Percentiles rank a stretch among this genome's conserved stretches.
Conservation (phyloP, 805 yeast species). For the Pichia nakasei region DNA sequence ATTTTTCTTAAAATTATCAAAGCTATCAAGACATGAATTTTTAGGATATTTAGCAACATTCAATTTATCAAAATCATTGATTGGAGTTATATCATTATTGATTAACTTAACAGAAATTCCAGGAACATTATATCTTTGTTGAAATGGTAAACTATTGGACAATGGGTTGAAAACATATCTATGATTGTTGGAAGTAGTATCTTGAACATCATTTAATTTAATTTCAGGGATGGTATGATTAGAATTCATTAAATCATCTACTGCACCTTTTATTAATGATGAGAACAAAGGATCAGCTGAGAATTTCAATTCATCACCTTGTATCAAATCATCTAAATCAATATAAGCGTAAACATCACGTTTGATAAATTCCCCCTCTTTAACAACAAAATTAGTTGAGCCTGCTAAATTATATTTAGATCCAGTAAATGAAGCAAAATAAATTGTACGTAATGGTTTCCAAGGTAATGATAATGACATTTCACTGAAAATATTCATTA, state of each 20-base stretch:
- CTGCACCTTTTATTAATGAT: constrained; percentile 34
- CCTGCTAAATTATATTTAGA: constrained; percentile 77
- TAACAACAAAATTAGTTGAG: constrained; percentile 66
- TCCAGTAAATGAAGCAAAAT: constrained; percentile 80
- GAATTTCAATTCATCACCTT: constrained; percentile 43
- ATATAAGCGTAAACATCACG: constrained; percentile 61
- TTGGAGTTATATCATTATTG: constrained; percentile 1
- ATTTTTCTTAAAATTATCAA: constrained; percentile 40
- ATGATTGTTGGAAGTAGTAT: neutral
- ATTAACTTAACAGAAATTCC: constrained; percentile 49
- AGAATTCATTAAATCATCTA: constrained; percentile 26
- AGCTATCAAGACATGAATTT: constrained; percentile 55
- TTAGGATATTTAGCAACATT: constrained; percentile 34
- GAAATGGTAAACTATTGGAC: constrained; percentile 41
- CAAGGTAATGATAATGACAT: constrained; percentile 60
- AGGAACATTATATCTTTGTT: constrained; percentile 58
- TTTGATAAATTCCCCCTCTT: constrained; percentile 40
- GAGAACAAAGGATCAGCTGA: constrained; percentile 52
- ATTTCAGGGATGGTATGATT: neutral
- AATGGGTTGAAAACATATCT: constrained; percentile 1
- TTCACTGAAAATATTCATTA: constrained; percentile 58
- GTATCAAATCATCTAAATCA: constrained; percentile 61
- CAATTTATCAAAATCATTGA: constrained; percentile 7
- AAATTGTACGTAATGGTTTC: constrained; percentile 76
- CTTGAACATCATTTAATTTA: neutral